Percentiles rank a stretch among this genome's conserved stretches.
Evolutionary conservation across 148 eudicot species (phyloP).

Genomic region (Fagopyrum esculentum): DNA sequence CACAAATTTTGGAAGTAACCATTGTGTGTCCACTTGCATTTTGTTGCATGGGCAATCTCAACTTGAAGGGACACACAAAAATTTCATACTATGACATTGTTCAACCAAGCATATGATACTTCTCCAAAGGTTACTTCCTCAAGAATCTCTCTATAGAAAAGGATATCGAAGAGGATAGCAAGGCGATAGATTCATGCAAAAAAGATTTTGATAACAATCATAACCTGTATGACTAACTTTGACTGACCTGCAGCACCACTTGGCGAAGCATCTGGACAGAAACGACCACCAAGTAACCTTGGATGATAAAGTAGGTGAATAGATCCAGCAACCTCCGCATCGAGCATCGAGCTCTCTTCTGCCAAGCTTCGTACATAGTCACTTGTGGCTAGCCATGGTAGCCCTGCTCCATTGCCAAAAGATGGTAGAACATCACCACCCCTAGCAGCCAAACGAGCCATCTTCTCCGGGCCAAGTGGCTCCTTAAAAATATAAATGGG

Average conservation of each 20-base stretch:
- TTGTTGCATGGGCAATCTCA: background rate
- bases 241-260: slow-evolving; percentile 84
- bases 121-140: background rate
- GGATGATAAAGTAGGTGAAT: slow-evolving; percentile 97
- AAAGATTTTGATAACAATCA: background rate
- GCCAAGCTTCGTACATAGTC: slow-evolving; percentile 61
- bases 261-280: slow-evolving; percentile 98
- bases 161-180: background rate
- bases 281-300: slow-evolving; percentile 81
- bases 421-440: slow-evolving; percentile 95
- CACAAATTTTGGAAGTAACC: no score
- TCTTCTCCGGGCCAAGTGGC: slow-evolving; percentile 80
- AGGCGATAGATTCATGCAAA: background rate
- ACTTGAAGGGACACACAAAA: background rate
- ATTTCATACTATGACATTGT: background rate
- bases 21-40: no score
- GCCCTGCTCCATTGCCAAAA: slow-evolving; percentile 84
- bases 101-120: background rate
- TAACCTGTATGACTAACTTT: background rate
- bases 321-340: slow-evolving; percentile 75
- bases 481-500: slow-evolving; percentile 95
- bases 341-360: slow-evolving; percentile 75
- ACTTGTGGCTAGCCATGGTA: slow-evolving; percentile 84
- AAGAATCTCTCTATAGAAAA: background rate
- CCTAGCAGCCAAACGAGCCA: slow-evolving; percentile 88